Evolutionary conservation across 2,329 filamentous ascomycete species (phyloP).

Genomic region (Penicillium sp.): DNA sequence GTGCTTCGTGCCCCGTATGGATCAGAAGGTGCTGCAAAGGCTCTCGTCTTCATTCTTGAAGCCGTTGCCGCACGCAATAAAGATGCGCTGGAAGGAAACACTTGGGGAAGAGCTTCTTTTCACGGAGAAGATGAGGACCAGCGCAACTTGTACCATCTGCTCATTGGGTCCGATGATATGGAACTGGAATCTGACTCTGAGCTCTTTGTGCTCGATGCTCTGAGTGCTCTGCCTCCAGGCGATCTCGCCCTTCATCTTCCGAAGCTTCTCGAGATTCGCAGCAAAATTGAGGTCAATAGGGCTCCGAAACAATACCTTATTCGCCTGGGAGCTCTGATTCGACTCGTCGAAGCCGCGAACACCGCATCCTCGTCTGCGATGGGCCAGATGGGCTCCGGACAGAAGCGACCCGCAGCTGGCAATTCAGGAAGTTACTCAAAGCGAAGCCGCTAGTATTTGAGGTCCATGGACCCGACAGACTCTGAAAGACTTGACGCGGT

Average conservation of each 20-base stretch:
- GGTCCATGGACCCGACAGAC: no score
- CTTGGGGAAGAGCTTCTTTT: slow-evolving; percentile 29
- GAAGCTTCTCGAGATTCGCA: slow-evolving; percentile 28
- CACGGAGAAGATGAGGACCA: slow-evolving; percentile 36
- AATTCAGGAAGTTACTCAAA: slow-evolving; percentile 29
- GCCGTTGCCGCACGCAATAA: slow-evolving; percentile 34
- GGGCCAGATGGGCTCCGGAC: slow-evolving; percentile 15
- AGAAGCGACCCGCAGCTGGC: slow-evolving; percentile 30
- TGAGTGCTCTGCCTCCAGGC: slow-evolving; percentile 29
- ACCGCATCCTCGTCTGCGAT: slow-evolving; percentile 9
- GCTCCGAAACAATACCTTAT: slow-evolving; percentile 33
- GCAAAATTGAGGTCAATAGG: slow-evolving; percentile 42
- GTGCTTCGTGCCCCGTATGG: slow-evolving; percentile 31
- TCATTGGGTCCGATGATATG: slow-evolving; percentile 32
- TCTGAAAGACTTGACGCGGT: no score
- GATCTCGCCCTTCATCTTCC: slow-evolving; percentile 26
- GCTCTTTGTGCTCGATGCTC: slow-evolving; percentile 36
- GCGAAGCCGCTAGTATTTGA: slow-evolving; percentile 24
- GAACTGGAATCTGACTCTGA: slow-evolving; percentile 22
- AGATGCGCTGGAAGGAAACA: slow-evolving; percentile 34
- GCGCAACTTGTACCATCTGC: slow-evolving; percentile 38
- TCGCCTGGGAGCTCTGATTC: slow-evolving; percentile 28
- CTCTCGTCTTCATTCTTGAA: slow-evolving; percentile 35
- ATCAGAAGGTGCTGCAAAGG: slow-evolving; percentile 32
- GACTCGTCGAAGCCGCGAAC: slow-evolving; percentile 22